Base-by-base conservation (phyloP, 1,284 basidiomycete genomes). In the Trichosporon asahii region DNA sequence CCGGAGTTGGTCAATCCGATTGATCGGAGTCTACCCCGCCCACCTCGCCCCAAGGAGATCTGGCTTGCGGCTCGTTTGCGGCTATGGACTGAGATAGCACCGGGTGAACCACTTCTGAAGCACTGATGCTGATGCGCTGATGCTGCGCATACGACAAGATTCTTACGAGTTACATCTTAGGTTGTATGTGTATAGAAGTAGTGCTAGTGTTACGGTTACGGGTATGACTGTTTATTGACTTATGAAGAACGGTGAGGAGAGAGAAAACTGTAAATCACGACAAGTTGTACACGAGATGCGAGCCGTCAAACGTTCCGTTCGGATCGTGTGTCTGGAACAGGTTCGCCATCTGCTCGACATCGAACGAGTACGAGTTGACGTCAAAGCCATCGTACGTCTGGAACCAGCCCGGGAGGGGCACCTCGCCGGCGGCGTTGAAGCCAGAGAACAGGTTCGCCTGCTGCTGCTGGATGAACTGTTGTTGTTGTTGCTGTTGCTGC, bases 281-380 rank as follows among this genome's bases (percentile, higher is more conserved):
- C 6, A 61, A 7, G 15, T 61, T 61, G 57, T 61, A 61, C 29
- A 61, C 57, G 63, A 64, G 63, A 12, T 35, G 61, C n/a, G 61
- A 40, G 35, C 72, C 73, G 35, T 71, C 67, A 64, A 76, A 61
- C 23, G 67, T 73, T 63, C 70, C 75, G n/a, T 72, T 71, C 18
- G 67, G 70, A 35, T 68, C 73, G 18, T 57, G 66, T 29, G 53
- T 64, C 29, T 72, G 70, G 44, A 76, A 72, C 29, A 75, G 33
- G n/a, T 72, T 69, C 3, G 73, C 70, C 69, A 77, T 70, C 44
- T 73, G 69, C 68, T 76, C 70, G 14, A 76, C 66, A 63, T 78
- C 76, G 33, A 78, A 78, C 46, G 74, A 74, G 71, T 77, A 78
- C 65, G 73, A 74, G 44, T 63, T 64, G 57, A 78, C 75, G 65